These are phyloP conservation scores for Setomelanomma holmii DNA, from an alignment of 2,329 filamentous ascomycete genomes.

Conservation along the genomic window DNA sequence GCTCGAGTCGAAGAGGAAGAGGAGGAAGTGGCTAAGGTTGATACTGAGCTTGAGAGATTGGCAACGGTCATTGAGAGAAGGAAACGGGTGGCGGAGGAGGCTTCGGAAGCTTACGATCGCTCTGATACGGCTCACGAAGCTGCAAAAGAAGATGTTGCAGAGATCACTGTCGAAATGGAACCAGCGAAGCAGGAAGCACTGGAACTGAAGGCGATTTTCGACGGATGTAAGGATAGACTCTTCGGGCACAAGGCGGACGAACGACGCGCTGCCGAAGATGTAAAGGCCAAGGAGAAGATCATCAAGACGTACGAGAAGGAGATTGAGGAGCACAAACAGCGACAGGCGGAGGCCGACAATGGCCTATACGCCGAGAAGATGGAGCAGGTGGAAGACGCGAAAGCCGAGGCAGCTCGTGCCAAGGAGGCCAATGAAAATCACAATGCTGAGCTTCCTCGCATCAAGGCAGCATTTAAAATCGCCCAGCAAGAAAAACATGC, in stretches of 20 bases:
- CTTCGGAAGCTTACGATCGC: conserved; percentile 52
- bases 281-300: conserved; percentile 60
- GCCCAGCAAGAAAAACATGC: conserved; percentile 32
- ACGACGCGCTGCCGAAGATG: conserved; percentile 66
- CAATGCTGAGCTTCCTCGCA: conserved; percentile 44
- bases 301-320: conserved; percentile 53
- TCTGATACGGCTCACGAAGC: conserved; percentile 51
- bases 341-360: conserved; percentile 69
- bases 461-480: conserved; percentile 41
- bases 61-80: conserved; percentile 59
- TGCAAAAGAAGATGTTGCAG: conserved; percentile 44
- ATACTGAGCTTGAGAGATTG: conserved; percentile 37
- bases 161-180: conserved; percentile 44
- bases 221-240: conserved; percentile 62
- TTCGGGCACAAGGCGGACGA: conserved; percentile 64
- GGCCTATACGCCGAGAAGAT: conserved; percentile 70
- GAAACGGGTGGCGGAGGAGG: conserved; percentile 54
- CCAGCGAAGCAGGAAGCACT: conserved; percentile 58
- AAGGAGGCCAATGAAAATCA: conserved; percentile 53
- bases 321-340: conserved; percentile 63
- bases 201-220: conserved; percentile 60
- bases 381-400: conserved; percentile 65
- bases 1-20: conserved; percentile 83
- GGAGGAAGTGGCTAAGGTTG: conserved; percentile 41
- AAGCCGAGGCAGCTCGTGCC: conserved; percentile 58